These are phyloP conservation scores for Rutidosis leptorrhynchoides DNA, from an alignment of 129 eudicot genomes.

Conservation along the genomic window DNA sequence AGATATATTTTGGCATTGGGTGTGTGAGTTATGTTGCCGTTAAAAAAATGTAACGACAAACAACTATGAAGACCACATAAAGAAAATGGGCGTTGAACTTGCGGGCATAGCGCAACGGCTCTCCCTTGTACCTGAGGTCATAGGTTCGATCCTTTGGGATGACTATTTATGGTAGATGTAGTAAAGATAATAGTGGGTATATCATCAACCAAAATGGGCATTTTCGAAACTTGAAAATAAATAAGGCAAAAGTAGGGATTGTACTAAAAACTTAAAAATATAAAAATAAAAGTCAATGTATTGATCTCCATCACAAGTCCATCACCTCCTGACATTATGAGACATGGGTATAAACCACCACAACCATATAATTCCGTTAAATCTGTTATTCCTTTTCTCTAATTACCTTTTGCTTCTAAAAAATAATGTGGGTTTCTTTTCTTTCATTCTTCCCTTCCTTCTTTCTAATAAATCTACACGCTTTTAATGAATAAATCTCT, in stretches of 20 bases:
- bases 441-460: neutral
- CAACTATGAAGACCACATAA: too few relatives aligned
- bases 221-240: too few relatives aligned
- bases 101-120: too few relatives aligned
- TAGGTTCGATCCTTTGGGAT: too few relatives aligned
- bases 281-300: neutral
- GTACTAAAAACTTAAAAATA: neutral
- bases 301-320: conserved; percentile 9
- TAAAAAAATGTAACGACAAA: too few relatives aligned
- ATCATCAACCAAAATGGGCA: too few relatives aligned
- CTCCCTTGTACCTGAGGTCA: too few relatives aligned
- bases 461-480: neutral
- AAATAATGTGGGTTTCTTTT: conserved; percentile 6
- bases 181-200: too few relatives aligned
- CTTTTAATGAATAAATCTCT: neutral
- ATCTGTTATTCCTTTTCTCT: conserved; percentile 8
- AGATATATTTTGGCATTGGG: too few relatives aligned
- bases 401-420: conserved; percentile 11
- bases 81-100: too few relatives aligned
- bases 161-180: too few relatives aligned
- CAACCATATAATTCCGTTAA: conserved; percentile 12
- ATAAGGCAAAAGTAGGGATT: neutral
- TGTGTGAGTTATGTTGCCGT: too few relatives aligned
- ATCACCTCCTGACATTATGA: neutral
- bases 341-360: neutral